Percentiles rank a stretch among this genome's conserved stretches.
Evolutionary conservation across 768 basidiomycete genomes (phyloP).

Genomic region (Amylocystis lapponica): DNA sequence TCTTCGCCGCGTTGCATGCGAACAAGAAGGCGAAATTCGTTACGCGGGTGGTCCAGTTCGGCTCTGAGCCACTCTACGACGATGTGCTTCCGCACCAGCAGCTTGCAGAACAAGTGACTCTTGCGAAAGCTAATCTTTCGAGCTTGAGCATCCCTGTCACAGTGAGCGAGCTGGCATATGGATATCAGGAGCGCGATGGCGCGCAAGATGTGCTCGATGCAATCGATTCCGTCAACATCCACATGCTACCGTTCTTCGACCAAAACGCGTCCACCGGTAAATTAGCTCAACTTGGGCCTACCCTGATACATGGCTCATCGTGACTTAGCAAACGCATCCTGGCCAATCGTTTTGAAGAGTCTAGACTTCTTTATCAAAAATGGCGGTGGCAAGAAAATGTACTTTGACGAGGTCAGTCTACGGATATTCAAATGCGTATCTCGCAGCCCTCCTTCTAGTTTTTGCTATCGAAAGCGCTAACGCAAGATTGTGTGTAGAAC

Average conservation of each 20-base stretch:
- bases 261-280: conserved; percentile 51
- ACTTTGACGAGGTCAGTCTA: conserved; percentile 54
- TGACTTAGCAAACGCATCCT: conserved; percentile 45
- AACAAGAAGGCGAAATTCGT: conserved; percentile 22
- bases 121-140: conserved; percentile 18
- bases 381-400: conserved; percentile 67
- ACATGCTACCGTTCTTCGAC: conserved; percentile 22
- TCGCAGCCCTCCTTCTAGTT: no score
- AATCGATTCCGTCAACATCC: conserved; percentile 20
- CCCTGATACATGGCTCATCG: background rate
- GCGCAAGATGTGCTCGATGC: conserved; percentile 23
- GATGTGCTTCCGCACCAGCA: conserved; percentile 14
- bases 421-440: no score
- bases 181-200: conserved; percentile 20
- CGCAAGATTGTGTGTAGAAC: conserved; percentile 39
- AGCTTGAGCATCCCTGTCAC: conserved; percentile 21
- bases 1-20: conserved; percentile 20
- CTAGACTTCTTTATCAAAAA: conserved; percentile 64
- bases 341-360: conserved; percentile 55
- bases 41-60: conserved; percentile 21
- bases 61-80: conserved; percentile 21
- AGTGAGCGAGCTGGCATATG: conserved; percentile 22
- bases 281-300: no score
- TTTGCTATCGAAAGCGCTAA: background rate
- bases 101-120: conserved; percentile 18